Conservation (phyloP, 1,284 basidiomycete species). For the Ganoderma resinaceum region DNA sequence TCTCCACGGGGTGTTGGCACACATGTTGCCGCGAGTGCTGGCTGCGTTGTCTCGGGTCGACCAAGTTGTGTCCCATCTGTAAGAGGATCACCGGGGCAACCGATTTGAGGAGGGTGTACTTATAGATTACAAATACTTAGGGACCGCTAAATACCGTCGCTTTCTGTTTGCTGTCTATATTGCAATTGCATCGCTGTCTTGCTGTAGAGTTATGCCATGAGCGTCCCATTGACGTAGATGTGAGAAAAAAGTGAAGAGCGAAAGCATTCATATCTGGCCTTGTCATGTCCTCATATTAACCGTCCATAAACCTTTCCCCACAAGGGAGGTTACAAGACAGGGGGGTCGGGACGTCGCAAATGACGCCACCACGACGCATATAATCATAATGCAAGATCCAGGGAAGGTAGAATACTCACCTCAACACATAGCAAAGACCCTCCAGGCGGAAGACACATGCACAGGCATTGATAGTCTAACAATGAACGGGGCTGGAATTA, state of each 20-base stretch:
- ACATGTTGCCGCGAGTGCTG: conserved; percentile 82
- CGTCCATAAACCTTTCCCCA: conserved; percentile 52
- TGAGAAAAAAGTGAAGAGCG: conserved; percentile 3
- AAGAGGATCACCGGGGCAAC: conserved; percentile 78
- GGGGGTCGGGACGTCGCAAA: conserved; percentile 33
- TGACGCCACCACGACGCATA: conserved; percentile 69
- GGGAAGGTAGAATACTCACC: conserved; percentile 13
- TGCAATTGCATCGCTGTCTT: conserved; percentile 15
- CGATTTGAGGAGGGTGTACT: conserved; percentile 74
- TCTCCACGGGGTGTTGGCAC: conserved; percentile 87
- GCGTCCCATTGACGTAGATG: not conserved
- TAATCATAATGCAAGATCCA: conserved; percentile 61
- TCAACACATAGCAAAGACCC: not conserved
- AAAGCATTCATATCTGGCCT: conserved; percentile 79
- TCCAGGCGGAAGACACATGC: not conserved
- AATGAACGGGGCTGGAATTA: conserved; percentile 32
- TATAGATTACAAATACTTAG: conserved; percentile 39
- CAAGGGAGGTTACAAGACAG: conserved; percentile 53
- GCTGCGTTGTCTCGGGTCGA: conserved; percentile 80
- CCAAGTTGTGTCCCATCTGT: conserved; percentile 83
- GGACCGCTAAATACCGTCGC: conserved; percentile 12
- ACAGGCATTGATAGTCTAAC: not conserved
- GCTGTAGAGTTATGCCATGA: conserved; percentile 7
- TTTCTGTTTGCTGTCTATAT: conserved; percentile 15
- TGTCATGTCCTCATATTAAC: conserved; percentile 62